These are phyloP conservation scores for Diatrype stigma DNA, from an alignment of 2,329 filamentous ascomycete genomes.

Conservation along the genomic window DNA sequence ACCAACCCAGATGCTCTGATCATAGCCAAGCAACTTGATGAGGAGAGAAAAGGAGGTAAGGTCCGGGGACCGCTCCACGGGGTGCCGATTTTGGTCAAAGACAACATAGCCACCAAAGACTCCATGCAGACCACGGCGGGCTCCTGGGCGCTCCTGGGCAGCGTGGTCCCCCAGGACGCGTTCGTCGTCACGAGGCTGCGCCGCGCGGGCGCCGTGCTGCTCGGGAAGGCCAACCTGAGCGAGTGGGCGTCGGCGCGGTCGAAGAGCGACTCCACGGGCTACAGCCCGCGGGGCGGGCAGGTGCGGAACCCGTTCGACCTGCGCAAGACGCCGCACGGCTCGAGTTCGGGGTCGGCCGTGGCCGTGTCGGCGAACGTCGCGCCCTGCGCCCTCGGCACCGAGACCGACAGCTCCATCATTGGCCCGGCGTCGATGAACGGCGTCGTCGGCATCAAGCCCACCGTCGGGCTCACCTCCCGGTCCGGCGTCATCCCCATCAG, in stretches of 20 bases:
- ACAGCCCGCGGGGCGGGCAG: conserved; percentile 62
- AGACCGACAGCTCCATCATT: conserved; percentile 61
- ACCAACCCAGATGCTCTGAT: conserved; percentile 34
- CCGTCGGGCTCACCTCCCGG: conserved; percentile 59
- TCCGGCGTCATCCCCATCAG: conserved; percentile 63
- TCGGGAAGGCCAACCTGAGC: conserved; percentile 62
- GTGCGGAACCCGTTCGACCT: conserved; percentile 57
- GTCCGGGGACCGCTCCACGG: conserved; percentile 52
- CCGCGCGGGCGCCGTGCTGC: conserved; percentile 56
- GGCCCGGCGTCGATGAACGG: conserved; percentile 50
- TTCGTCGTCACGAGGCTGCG: conserved; percentile 57
- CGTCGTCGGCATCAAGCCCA: conserved; percentile 64
- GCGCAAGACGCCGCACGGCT: conserved; percentile 58
- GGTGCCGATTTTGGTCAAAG: conserved; percentile 62
- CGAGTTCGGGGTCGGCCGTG: conserved; percentile 60
- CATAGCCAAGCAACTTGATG: conserved; percentile 34
- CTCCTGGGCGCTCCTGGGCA: conserved; percentile 58
- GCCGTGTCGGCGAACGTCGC: conserved; percentile 55
- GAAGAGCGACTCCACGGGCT: conserved; percentile 55
- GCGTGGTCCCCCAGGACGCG: conserved; percentile 52
- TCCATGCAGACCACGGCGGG: conserved; percentile 60
- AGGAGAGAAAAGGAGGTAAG: conserved; percentile 15
- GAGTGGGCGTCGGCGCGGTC: conserved; percentile 63
- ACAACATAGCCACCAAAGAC: conserved; percentile 62
- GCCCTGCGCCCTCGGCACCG: conserved; percentile 54